phyloP scores from a whole-genome alignment of 306 rosid genomes.

The Prunus mume region DNA sequence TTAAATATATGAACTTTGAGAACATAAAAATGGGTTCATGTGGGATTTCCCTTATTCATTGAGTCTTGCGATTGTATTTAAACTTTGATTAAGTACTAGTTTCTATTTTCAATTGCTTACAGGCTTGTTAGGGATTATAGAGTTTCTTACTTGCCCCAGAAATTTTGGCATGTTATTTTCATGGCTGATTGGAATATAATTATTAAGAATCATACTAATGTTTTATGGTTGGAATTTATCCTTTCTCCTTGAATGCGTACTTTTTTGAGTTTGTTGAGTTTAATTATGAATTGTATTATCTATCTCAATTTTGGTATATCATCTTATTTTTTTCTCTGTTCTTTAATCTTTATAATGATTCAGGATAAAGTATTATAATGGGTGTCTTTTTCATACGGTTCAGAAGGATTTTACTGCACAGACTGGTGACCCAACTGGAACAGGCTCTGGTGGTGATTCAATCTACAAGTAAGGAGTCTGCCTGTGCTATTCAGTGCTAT shows the following conservation, averaged over 20 bases:
- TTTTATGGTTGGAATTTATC: no score
- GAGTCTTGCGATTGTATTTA: not conserved
- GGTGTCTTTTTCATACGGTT: constrained; percentile 76
- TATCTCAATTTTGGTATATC: not conserved
- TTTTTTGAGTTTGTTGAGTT: not conserved
- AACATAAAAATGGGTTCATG: not conserved
- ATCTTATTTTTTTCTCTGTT: constrained; percentile 9
- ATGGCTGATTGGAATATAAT: not conserved
- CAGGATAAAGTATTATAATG: constrained; percentile 87
- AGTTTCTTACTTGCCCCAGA: not conserved
- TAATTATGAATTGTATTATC: not conserved
- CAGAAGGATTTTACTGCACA: constrained; percentile 98
- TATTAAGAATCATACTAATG: no score
- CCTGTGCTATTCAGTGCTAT: not conserved
- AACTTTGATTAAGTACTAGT: not conserved
- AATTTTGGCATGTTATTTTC: no score
- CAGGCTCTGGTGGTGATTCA: constrained; percentile 74
- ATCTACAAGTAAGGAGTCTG: constrained; percentile 58
- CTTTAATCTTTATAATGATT: not conserved
- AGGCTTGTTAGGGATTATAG: not conserved
- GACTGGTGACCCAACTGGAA: constrained; percentile 88
- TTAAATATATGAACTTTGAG: no score
- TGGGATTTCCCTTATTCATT: not conserved
- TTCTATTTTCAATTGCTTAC: not conserved
- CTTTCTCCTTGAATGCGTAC: not conserved